Conservation (phyloP, 495 filamentous ascomycete genomes). For the Haplographium delicatum region DNA sequence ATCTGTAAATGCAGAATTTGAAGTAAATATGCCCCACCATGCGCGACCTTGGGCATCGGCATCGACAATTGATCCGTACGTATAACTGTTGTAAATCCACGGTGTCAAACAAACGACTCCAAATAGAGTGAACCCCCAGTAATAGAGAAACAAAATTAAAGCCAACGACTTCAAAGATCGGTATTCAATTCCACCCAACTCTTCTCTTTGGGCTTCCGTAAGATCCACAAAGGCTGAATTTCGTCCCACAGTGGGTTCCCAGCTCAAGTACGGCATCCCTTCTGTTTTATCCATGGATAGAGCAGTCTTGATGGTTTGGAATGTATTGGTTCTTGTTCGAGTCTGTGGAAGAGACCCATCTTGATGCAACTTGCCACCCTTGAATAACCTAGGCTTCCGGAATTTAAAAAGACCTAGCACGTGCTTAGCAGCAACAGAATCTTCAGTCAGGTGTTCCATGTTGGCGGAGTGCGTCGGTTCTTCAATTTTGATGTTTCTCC, state of each 20-base stretch:
- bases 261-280: slow-evolving; percentile 83
- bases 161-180: slow-evolving; percentile 81
- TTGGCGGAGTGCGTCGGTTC: slow-evolving; percentile 33
- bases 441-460: slow-evolving; percentile 31
- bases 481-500: slow-evolving; percentile 43
- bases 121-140: slow-evolving; percentile 66
- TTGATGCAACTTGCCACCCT: slow-evolving; percentile 24
- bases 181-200: slow-evolving; percentile 93
- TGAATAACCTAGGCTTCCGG: slow-evolving; percentile 29
- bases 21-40: slow-evolving; percentile 92
- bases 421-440: slow-evolving; percentile 30
- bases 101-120: slow-evolving; percentile 65
- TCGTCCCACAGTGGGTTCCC: slow-evolving; percentile 83
- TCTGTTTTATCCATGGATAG: slow-evolving; percentile 40
- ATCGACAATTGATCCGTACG: slow-evolving; percentile 56
- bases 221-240: slow-evolving; percentile 90
- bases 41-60: slow-evolving; percentile 54
- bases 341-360: slow-evolving; percentile 13
- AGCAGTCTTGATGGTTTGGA: slow-evolving; percentile 30
- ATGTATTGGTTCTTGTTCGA: slow-evolving; percentile 22
- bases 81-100: slow-evolving; percentile 65
- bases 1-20: slow-evolving; percentile 84
- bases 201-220: slow-evolving; percentile 84
- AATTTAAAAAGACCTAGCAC: slow-evolving; percentile 30
- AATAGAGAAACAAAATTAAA: slow-evolving; percentile 71